Percentiles rank a stretch among this genome's conserved stretches.
Evolutionary conservation across 140 eudicot genomes (phyloP).

Genomic region (Cichorium intybus): DNA sequence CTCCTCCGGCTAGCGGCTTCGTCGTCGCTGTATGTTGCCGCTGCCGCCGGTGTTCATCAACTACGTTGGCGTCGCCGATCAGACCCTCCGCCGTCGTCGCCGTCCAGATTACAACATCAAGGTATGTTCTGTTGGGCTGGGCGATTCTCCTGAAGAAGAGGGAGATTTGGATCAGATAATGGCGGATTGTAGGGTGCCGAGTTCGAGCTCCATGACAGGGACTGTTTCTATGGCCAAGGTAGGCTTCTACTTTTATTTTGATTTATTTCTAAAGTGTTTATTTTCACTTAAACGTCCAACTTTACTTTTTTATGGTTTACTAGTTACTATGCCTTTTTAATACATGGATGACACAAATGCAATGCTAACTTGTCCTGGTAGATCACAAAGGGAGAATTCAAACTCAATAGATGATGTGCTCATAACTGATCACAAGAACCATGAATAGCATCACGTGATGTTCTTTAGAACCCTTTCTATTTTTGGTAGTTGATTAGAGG

Average conservation of each 20-base stretch:
- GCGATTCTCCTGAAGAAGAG: slow-evolving; percentile 80
- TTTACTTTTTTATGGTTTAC: not conserved
- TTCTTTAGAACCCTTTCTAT: too few species aligned
- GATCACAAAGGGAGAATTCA: too few species aligned
- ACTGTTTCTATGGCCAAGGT: slow-evolving; percentile 91
- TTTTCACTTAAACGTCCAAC: not conserved
- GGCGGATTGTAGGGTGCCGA: slow-evolving; percentile 91
- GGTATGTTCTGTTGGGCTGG: slow-evolving; percentile 59
- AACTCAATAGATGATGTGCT: slow-evolving; percentile 62
- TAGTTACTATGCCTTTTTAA: not conserved
- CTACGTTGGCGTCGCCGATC: too few species aligned
- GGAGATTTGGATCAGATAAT: slow-evolving; percentile 92
- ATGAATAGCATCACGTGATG: too few species aligned
- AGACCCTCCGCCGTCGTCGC: too few species aligned
- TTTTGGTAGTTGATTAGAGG: too few species aligned
- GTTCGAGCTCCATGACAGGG: slow-evolving; percentile 68
- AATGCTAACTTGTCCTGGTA: slow-evolving; percentile 67
- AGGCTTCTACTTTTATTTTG: not conserved
- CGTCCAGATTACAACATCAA: too few species aligned
- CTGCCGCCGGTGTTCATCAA: too few species aligned
- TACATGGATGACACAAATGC: slow-evolving; percentile 75
- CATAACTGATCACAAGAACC: slow-evolving; percentile 80
- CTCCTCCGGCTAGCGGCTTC: too few species aligned
- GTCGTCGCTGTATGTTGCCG: too few species aligned
- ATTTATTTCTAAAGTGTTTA: not conserved